phyloP scores from a whole-genome alignment of 23 red algal species.

The Gracilaria gracilis region DNA sequence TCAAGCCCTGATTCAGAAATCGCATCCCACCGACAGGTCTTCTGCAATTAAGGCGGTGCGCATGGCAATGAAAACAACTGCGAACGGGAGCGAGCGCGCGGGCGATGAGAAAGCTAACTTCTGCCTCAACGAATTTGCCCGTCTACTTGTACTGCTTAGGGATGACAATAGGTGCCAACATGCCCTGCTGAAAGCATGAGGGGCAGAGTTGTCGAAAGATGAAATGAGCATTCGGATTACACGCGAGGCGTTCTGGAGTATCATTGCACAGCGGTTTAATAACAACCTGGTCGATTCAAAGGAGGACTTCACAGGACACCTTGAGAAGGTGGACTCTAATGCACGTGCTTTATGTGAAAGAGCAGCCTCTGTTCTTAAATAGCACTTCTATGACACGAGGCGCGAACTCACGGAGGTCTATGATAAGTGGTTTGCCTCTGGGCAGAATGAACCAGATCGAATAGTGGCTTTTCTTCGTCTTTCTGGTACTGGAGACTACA shows the following conservation, averaged over 20 bases:
- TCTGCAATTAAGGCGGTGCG: not conserved
- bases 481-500: not conserved
- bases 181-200: not conserved
- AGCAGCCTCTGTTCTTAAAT: not conserved
- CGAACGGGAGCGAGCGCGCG: not conserved
- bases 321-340: not conserved
- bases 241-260: conserved; percentile 10
- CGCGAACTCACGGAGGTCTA: conserved; percentile 12
- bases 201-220: not conserved
- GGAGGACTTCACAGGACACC: not conserved
- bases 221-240: not conserved
- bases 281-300: not conserved
- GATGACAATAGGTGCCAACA: not conserved
- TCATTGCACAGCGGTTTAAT: conserved; percentile 9
- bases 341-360: not conserved
- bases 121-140: not conserved
- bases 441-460: conserved; percentile 27
- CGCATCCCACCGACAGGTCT: not conserved
- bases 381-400: conserved; percentile 4
- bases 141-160: not conserved
- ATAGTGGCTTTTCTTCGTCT: not conserved
- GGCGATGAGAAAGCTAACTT: not conserved
- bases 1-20: not conserved
- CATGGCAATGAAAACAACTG: not conserved
- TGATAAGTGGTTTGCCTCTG: conserved; percentile 30